These are phyloP conservation scores for Lavandula angustifolia DNA, from an alignment of 257 asterid genomes.

Conservation along the genomic window DNA sequence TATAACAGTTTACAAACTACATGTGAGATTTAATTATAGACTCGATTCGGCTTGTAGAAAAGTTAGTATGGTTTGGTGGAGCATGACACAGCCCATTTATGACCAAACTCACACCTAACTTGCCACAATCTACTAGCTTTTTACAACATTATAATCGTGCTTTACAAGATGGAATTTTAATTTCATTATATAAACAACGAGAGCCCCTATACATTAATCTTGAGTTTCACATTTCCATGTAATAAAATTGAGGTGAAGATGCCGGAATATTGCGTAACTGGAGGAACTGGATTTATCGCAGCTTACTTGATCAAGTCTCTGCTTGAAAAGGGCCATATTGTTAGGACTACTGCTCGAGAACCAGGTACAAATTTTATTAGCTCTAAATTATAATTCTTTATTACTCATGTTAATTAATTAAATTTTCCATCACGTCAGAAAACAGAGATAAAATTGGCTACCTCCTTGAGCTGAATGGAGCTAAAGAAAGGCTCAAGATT, in stretches of 20 bases:
- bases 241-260: slow-evolving; percentile 30
- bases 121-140: slow-evolving; percentile 4
- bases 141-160: neutral
- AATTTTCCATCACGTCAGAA: slow-evolving; percentile 37
- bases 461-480: slow-evolving; percentile 78
- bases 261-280: slow-evolving; percentile 82
- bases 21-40: no score
- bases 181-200: neutral
- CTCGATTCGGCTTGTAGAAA: no score
- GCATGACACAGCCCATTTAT: neutral
- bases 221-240: neutral
- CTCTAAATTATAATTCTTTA: neutral
- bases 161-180: neutral
- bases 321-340: slow-evolving; percentile 62
- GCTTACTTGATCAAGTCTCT: slow-evolving; percentile 71
- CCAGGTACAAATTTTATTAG: slow-evolving; percentile 44
- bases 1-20: no score
- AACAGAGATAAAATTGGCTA: slow-evolving; percentile 61
- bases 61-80: neutral
- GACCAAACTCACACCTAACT: slow-evolving; percentile 37
- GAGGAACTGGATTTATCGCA: slow-evolving; percentile 90
- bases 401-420: neutral
- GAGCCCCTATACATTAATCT: slow-evolving; percentile 16
- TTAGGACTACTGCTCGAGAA: slow-evolving; percentile 79
- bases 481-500: slow-evolving; percentile 78